phyloP scores from a whole-genome alignment of 805 yeast species.

The Lachancea dasiensis region DNA sequence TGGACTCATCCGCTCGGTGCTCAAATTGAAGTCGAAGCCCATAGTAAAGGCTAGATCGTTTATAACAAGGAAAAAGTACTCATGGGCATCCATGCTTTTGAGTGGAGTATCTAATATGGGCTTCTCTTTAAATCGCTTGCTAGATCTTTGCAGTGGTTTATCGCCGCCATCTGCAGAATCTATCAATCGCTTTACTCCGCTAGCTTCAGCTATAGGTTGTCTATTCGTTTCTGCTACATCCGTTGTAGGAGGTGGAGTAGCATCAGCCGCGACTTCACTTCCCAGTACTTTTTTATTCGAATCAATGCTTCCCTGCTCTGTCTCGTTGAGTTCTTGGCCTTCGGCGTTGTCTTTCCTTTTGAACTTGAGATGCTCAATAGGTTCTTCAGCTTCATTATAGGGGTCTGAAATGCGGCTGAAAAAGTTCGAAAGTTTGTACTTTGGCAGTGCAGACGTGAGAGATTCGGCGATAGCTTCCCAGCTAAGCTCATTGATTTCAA shows the following conservation, averaged over 20 bases:
- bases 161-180: conserved; percentile 16
- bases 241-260: conserved; percentile 13
- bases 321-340: not conserved
- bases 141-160: conserved; percentile 32
- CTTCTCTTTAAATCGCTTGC: conserved; percentile 36
- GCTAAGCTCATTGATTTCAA: conserved; percentile 20
- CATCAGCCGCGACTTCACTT: conserved; percentile 14
- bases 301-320: conserved; percentile 8
- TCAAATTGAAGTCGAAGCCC: conserved; percentile 5
- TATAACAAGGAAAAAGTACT: conserved; percentile 18
- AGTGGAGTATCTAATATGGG: conserved; percentile 19
- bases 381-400: conserved; percentile 43
- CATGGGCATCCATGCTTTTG: conserved; percentile 14
- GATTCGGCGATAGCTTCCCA: conserved; percentile 29
- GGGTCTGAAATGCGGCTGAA: conserved; percentile 42
- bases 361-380: conserved; percentile 42
- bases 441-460: conserved; percentile 32
- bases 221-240: conserved; percentile 1
- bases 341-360: conserved; percentile 17
- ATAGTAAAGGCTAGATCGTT: conserved; percentile 5
- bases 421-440: conserved; percentile 31
- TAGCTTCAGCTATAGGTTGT: conserved; percentile 8
- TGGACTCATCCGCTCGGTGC: conserved; percentile 8
- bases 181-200: conserved; percentile 13
- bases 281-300: conserved; percentile 4